Percentiles rank a stretch among this genome's conserved stretches.
Evolutionary conservation across 2,329 filamentous ascomycete species (phyloP).

Genomic region (Hymenoscyphus infarciens): DNA sequence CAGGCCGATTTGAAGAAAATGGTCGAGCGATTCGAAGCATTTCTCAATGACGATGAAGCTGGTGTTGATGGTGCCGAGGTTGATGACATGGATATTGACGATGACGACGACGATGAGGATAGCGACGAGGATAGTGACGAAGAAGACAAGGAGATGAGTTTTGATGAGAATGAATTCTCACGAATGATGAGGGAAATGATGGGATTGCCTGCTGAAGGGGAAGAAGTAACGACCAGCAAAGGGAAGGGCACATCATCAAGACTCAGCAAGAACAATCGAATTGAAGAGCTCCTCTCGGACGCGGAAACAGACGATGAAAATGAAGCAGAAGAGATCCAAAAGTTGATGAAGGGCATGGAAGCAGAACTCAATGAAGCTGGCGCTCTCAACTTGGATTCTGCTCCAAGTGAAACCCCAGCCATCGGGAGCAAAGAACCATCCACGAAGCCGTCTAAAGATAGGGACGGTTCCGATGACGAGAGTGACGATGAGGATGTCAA

Average conservation of each 20-base stretch:
- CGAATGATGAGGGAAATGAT: conserved; percentile 92
- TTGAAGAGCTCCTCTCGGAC: conserved; percentile 30
- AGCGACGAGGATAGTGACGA: conserved; percentile 55
- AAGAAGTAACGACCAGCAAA: not conserved
- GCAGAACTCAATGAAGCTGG: conserved; percentile 67
- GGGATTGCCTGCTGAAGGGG: conserved; percentile 50
- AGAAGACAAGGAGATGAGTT: conserved; percentile 72
- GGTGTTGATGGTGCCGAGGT: conserved; percentile 75
- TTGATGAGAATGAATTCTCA: conserved; percentile 81
- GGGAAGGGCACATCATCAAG: conserved; percentile 16
- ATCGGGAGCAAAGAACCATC: conserved; percentile 19
- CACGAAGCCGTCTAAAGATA: conserved; percentile 20
- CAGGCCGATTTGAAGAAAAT: conserved; percentile 83
- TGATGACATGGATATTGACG: conserved; percentile 63
- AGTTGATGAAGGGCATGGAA: conserved; percentile 67
- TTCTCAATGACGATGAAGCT: conserved; percentile 80
- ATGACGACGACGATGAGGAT: conserved; percentile 47
- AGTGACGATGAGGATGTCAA: conserved; percentile 62
- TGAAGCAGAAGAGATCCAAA: conserved; percentile 59
- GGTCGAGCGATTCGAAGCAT: conserved; percentile 88
- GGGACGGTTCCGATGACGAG: conserved; percentile 41
- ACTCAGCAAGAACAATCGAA: conserved; percentile 11
- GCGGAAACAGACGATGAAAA: conserved; percentile 38
- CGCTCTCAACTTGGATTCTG: conserved; percentile 54
- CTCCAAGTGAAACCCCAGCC: conserved; percentile 34